Evolutionary conservation across 2,329 filamentous ascomycete genomes (phyloP).

Genomic region (Colletotrichum scovillei): DNA sequence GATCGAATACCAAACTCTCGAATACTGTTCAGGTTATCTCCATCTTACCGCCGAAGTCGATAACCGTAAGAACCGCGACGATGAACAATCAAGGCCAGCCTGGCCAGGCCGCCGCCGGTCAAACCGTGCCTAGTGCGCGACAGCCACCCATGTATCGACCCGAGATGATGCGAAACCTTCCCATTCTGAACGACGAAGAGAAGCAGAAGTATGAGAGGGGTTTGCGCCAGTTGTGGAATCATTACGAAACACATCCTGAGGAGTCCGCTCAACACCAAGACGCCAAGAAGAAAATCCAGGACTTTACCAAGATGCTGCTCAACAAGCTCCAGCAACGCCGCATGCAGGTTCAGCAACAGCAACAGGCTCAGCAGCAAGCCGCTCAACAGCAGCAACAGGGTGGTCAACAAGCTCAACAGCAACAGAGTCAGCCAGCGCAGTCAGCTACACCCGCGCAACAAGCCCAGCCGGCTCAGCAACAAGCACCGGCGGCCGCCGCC

Average conservation of each 20-base stretch:
- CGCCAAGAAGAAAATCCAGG: slow-evolving; percentile 67
- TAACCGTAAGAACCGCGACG: background rate
- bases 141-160: slow-evolving; percentile 60
- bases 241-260: slow-evolving; percentile 59
- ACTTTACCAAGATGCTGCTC: slow-evolving; percentile 69
- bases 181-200: slow-evolving; percentile 64
- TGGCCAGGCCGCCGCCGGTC: slow-evolving; percentile 35
- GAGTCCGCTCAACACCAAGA: slow-evolving; percentile 61
- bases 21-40: background rate
- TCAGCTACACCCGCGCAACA: slow-evolving; percentile 38
- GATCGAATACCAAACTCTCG: background rate
- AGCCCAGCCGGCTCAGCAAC: slow-evolving; percentile 38
- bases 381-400: slow-evolving; percentile 36
- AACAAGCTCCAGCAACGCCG: slow-evolving; percentile 58
- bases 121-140: slow-evolving; percentile 41
- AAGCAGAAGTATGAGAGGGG: slow-evolving; percentile 70
- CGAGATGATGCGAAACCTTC: slow-evolving; percentile 62
- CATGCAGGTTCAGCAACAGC: slow-evolving; percentile 49
- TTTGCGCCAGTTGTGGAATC: slow-evolving; percentile 63
- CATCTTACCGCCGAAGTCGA: background rate
- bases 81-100: slow-evolving; percentile 38
- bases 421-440: slow-evolving; percentile 30
- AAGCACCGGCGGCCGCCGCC: slow-evolving; percentile 23
- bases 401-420: slow-evolving; percentile 35
- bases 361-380: slow-evolving; percentile 44